Percentiles rank a stretch among this genome's conserved stretches.
These are phyloP conservation scores for Chalciporus sp. DNA, from an alignment of 1,284 basidiomycete genomes.

Conservation along the genomic window DNA sequence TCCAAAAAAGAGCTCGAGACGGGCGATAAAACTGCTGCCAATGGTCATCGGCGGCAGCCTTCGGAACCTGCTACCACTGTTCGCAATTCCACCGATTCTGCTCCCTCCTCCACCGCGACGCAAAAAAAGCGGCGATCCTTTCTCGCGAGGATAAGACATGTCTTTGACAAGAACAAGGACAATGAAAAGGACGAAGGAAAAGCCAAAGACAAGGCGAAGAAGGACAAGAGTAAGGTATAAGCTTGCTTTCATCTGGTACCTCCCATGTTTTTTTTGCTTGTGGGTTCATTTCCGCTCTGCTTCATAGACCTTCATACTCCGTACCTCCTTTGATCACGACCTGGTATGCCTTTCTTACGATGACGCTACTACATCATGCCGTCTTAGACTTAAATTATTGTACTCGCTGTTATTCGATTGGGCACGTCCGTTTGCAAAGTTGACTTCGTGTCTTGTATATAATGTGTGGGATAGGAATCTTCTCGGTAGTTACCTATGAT, in stretches of 20 bases:
- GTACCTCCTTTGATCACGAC: constrained; percentile 19
- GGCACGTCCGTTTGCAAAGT: constrained; percentile 1
- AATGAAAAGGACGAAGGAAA: constrained; percentile 21
- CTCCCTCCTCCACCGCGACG: constrained; percentile 24
- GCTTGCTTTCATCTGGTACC: neutral
- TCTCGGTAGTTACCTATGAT: constrained; percentile 22
- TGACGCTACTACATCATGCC: constrained; percentile 10
- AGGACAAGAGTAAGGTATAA: constrained; percentile 22
- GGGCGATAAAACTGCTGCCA: neutral
- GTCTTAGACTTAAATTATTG: constrained; percentile 26
- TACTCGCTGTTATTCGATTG: constrained; percentile 16
- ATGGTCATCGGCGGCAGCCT: neutral
- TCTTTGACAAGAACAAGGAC: constrained; percentile 44
- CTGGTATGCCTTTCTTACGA: constrained; percentile 19
- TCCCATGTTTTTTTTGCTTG: neutral
- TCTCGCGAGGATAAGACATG: constrained; percentile 45
- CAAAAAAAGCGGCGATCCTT: constrained; percentile 48
- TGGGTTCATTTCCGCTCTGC: neutral
- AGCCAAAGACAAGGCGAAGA: neutral
- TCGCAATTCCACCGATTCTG: constrained; percentile 4
- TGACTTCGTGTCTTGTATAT: constrained; percentile 18
- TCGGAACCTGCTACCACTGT: neutral
- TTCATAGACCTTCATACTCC: neutral
- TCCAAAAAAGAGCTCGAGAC: neutral
- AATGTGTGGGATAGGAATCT: constrained; percentile 1